These are phyloP conservation scores for Trichoderma sp. DNA, from an alignment of 2,329 filamentous ascomycete species.

Conservation along the genomic window DNA sequence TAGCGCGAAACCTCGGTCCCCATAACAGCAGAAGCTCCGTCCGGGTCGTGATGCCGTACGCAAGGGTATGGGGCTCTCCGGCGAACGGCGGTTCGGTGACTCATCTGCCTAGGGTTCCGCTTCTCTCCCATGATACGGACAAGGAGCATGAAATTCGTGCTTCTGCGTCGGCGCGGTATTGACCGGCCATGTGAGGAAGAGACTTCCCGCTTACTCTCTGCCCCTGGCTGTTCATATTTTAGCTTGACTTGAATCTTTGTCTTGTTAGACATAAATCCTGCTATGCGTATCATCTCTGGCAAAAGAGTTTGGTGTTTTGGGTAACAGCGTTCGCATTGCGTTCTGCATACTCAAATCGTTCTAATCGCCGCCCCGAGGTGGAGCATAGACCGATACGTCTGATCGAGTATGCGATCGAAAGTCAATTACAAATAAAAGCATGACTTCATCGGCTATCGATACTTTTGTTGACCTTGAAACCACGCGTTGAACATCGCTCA, in stretches of 20 bases:
- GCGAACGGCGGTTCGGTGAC: conserved; percentile 18
- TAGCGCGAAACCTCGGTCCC: neutral
- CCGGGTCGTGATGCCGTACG: conserved; percentile 15
- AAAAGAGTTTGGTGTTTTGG: neutral
- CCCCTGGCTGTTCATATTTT: conserved; percentile 1
- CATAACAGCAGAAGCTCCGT: neutral
- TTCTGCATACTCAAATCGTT: neutral
- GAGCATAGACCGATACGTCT: neutral
- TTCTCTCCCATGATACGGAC: conserved; percentile 10
- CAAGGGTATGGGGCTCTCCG: conserved; percentile 11
- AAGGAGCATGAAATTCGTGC: conserved; percentile 8
- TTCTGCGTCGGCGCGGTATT: conserved; percentile 13
- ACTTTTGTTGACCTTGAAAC: neutral
- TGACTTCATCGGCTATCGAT: neutral
- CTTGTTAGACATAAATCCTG: neutral
- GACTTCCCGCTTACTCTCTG: neutral
- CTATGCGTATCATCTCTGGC: conserved; percentile 10
- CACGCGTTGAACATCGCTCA: neutral
- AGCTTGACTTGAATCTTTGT: neutral
- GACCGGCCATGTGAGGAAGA: neutral
- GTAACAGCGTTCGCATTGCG: conserved; percentile 11
- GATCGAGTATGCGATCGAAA: neutral
- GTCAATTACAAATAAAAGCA: neutral
- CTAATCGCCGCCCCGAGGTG: neutral
- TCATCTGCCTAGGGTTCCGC: conserved; percentile 16